Percentiles rank a stretch among this genome's conserved stretches.
Conservation (phyloP, 257 asterid species). For the Jasminum sambac region DNA sequence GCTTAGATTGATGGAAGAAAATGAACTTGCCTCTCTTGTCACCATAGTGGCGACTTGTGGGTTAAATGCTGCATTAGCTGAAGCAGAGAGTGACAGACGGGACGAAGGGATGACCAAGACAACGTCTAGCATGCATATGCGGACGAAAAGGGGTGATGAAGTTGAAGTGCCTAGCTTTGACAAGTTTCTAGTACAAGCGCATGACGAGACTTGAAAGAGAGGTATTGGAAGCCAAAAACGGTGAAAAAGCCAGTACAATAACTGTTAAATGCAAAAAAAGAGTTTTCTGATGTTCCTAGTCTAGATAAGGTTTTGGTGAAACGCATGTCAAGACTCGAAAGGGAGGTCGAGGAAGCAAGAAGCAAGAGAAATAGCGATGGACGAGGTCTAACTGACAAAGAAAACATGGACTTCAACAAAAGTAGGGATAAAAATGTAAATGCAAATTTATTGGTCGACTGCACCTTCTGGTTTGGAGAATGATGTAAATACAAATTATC, state of each 20-base stretch:
- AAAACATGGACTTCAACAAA: conserved; percentile 53
- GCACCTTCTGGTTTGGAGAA: no score
- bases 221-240: conserved; percentile 77
- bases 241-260: conserved; percentile 8
- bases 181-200: conserved; percentile 78
- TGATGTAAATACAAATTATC: no score
- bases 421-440: conserved; percentile 20
- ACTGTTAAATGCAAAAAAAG: conserved; percentile 27
- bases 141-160: conserved; percentile 25
- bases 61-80: conserved; percentile 74
- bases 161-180: conserved; percentile 74
- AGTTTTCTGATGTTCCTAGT: conserved; percentile 48
- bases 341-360: conserved; percentile 76
- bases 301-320: conserved; percentile 73
- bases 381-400: conserved; percentile 40
- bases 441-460: conserved; percentile 8
- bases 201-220: conserved; percentile 90
- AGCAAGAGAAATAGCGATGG: conserved; percentile 28
- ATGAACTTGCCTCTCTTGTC: conserved; percentile 93
- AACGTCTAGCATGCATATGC: conserved; percentile 25
- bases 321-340: conserved; percentile 69
- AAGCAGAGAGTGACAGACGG: conserved; percentile 34
- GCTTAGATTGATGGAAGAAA: conserved; percentile 72
- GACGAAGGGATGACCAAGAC: conserved; percentile 30
- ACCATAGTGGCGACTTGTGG: conserved; percentile 93